phyloP scores from a whole-genome alignment of 768 basidiomycete genomes.

The Zangia roseola region DNA sequence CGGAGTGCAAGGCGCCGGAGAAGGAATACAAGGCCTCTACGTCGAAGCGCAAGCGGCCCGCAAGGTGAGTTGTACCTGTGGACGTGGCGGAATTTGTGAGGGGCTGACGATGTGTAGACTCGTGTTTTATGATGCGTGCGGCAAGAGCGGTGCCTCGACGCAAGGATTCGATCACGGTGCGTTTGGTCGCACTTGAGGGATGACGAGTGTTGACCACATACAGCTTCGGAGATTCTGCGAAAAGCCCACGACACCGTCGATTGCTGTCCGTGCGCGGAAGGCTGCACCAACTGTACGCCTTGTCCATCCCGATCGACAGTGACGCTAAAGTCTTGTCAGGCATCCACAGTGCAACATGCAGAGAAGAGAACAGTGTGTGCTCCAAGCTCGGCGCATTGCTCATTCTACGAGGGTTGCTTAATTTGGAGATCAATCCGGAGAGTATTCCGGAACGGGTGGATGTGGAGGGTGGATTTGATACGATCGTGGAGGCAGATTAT shows the following conservation, averaged over 20 bases:
- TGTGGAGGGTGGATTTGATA: slow-evolving; percentile 37
- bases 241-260: slow-evolving; percentile 59
- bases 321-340: slow-evolving; percentile 41
- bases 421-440: slow-evolving; percentile 38
- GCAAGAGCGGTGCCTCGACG: slow-evolving; percentile 67
- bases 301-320: not conserved
- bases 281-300: slow-evolving; percentile 66
- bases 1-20: slow-evolving; percentile 80
- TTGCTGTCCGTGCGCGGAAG: slow-evolving; percentile 62
- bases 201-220: not conserved
- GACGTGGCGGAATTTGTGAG: no score
- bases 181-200: not conserved
- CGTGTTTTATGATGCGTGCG: slow-evolving; percentile 76
- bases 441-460: slow-evolving; percentile 35
- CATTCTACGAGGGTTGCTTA: slow-evolving; percentile 61
- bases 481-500: slow-evolving; percentile 52
- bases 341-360: slow-evolving; percentile 63
- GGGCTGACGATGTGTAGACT: slow-evolving; percentile 42
- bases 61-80: slow-evolving; percentile 23
- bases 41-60: slow-evolving; percentile 65
- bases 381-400: slow-evolving; percentile 77
- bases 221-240: slow-evolving; percentile 57
- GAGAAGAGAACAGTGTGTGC: slow-evolving; percentile 66
- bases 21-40: slow-evolving; percentile 62
- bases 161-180: slow-evolving; percentile 83